A percentile compares a stretch with the other conserved stretches of the same genome.
Conservation (phyloP, 2,329 filamentous ascomycete species). For the Nemania sp. region DNA sequence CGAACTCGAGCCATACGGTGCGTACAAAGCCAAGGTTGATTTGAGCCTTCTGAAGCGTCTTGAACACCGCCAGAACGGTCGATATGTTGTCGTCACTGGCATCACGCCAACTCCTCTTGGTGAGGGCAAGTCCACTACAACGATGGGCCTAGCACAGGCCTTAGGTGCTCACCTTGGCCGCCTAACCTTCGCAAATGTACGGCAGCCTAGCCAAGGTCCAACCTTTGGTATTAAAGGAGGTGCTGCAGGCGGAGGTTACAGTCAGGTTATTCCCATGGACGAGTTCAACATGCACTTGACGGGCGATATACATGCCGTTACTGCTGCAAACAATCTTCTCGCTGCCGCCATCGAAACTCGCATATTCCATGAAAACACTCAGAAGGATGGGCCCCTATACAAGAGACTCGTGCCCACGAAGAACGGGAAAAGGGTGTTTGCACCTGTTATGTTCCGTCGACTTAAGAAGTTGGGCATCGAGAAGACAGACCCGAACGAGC, state of each 20-base stretch:
- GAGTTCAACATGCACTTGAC: slow-evolving; percentile 99
- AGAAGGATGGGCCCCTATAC: slow-evolving; percentile 88
- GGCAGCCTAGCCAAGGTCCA: slow-evolving; percentile 94
- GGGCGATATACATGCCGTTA: slow-evolving; percentile 96
- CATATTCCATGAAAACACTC: slow-evolving; percentile 97
- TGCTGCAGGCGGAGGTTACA: slow-evolving; percentile 95
- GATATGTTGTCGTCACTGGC: slow-evolving; percentile 90
- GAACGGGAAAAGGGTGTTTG: slow-evolving; percentile 86
- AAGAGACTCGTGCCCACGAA: slow-evolving; percentile 85
- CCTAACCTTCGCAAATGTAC: slow-evolving; percentile 92
- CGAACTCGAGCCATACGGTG: slow-evolving; percentile 92
- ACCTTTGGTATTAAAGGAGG: slow-evolving; percentile 99
- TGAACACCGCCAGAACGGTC: slow-evolving; percentile 83
- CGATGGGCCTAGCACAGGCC: slow-evolving; percentile 92
- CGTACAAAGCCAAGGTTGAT: slow-evolving; percentile 95
- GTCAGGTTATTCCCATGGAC: slow-evolving; percentile 99
- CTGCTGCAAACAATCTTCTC: slow-evolving; percentile 94
- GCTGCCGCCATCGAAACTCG: slow-evolving; percentile 96
- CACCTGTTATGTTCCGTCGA: slow-evolving; percentile 88
- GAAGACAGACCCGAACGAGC: slow-evolving; percentile 89
- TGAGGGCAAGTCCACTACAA: slow-evolving; percentile 98
- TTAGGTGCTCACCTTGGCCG: slow-evolving; percentile 86
- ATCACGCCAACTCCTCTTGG: slow-evolving; percentile 96
- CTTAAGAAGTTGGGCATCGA: slow-evolving; percentile 94
- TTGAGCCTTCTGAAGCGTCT: slow-evolving; percentile 81